A percentile compares a stretch with the other conserved stretches of the same genome.
These are phyloP conservation scores for Pulveroboletus sp. DNA, from an alignment of 1,284 basidiomycete genomes.

Conservation along the genomic window DNA sequence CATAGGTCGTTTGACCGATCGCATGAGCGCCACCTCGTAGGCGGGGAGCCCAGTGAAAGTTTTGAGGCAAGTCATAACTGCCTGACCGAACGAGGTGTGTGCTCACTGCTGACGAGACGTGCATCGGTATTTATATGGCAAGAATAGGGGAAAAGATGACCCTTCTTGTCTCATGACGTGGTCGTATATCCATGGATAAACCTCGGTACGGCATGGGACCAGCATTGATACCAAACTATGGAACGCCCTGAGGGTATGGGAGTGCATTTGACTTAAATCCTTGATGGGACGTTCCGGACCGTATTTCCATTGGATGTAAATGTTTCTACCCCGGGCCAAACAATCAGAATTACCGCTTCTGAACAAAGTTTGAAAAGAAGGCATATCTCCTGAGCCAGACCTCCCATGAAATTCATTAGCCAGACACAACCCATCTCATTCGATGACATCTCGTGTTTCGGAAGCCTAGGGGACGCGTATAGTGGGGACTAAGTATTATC, in stretches of 20 bases:
- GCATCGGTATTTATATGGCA: neutral
- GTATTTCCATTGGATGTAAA: neutral
- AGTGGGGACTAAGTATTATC: neutral
- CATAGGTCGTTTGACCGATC: constrained; percentile 39
- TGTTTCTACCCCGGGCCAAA: neutral
- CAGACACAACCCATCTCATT: neutral
- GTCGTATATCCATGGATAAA: constrained; percentile 2
- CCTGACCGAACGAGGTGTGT: neutral
- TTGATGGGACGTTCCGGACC: neutral
- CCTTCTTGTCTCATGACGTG: neutral
- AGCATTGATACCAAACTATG: too few species aligned
- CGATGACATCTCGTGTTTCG: neutral
- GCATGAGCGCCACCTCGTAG: constrained; percentile 12
- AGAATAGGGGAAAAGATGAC: neutral
- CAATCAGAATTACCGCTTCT: neutral
- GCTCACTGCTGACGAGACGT: neutral
- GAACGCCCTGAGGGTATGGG: neutral
- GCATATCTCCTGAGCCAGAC: neutral
- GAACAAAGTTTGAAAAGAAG: neutral
- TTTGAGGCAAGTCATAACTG: neutral
- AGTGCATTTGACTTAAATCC: neutral
- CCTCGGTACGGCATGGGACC: neutral
- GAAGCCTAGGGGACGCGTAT: neutral
- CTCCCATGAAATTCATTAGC: neutral
- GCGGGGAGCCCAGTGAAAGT: neutral